A percentile compares a stretch with the other conserved stretches of the same genome.
Evolutionary conservation across 2,329 filamentous ascomycete species (phyloP).

Genomic region (Aspergillus novoparasiticus): DNA sequence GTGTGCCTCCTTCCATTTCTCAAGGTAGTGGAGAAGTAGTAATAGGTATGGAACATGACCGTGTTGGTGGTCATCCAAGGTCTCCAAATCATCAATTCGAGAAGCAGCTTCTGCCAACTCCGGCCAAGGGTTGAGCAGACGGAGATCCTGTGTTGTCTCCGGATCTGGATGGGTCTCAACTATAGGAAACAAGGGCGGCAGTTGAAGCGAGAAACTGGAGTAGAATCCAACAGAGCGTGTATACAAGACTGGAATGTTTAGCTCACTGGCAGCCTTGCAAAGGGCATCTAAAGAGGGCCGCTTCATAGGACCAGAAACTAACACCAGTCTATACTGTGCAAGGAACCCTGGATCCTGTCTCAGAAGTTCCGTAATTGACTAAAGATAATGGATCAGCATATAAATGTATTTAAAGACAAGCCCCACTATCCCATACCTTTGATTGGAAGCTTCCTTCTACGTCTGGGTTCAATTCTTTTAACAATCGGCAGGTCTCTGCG

Average conservation of each 20-base stretch:
- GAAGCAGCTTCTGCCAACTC: constrained; percentile 71
- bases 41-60: constrained; percentile 89
- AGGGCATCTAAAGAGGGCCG: constrained; percentile 55
- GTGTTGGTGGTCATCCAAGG: constrained; percentile 76
- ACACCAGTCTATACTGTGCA: constrained; percentile 59
- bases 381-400: constrained; percentile 12
- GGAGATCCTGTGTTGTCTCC: constrained; percentile 79
- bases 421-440: constrained; percentile 47
- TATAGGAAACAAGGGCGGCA: constrained; percentile 82
- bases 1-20: constrained; percentile 74
- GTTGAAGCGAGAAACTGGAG: constrained; percentile 77
- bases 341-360: constrained; percentile 40
- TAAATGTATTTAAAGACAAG: neutral
- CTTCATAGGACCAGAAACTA: constrained; percentile 63
- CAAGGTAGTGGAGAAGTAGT: constrained; percentile 78
- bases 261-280: constrained; percentile 52
- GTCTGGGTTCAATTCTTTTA: constrained; percentile 90
- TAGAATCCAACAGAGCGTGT: constrained; percentile 92
- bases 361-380: constrained; percentile 44
- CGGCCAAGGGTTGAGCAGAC: constrained; percentile 82
- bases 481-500: constrained; percentile 72
- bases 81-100: constrained; percentile 67
- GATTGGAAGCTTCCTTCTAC: constrained; percentile 73
- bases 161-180: constrained; percentile 95
- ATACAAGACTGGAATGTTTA: constrained; percentile 74